Evolutionary conservation across 805 yeast genomes (phyloP), one percentile per base, ranked within the genome.

Genomic region (Cyberlindnera xishuangbannaensis): DNA sequence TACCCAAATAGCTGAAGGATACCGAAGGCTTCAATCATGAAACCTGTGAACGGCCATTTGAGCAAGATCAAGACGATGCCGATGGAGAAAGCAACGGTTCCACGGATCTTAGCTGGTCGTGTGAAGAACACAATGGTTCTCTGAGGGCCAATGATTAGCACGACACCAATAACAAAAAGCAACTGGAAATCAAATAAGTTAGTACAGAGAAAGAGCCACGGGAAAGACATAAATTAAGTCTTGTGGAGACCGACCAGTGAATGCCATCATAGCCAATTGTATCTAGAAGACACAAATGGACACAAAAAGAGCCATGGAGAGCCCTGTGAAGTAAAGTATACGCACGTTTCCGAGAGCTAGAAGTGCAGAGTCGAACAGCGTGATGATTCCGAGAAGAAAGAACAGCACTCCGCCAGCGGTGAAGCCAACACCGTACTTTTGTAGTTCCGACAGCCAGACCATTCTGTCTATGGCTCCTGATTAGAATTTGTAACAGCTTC

Each of bases 271-370:
- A n/a, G n/a, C n/a, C n/a, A n/a, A n/a, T n/a, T n/a, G n/a, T n/a
- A n/a, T n/a, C n/a, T n/a, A n/a, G n/a, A n/a, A n/a, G n/a, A n/a
- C n/a, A n/a, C n/a, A n/a, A n/a, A n/a, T n/a, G n/a, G n/a, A n/a
- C n/a, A n/a, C n/a, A n/a, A n/a, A n/a, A n/a, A n/a, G n/a, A n/a
- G n/a, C n/a, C n/a, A n/a, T n/a, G n/a, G n/a, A n/a, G n/a, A n/a
- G n/a, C n/a, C n/a, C n/a, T n/a, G n/a, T n/a, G n/a, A n/a, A n/a
- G n/a, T n/a, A n/a, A n/a, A n/a, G n/a, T n/a, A n/a, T n/a, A n/a
- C n/a, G n/a, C n/a, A 73, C 71, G 56, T 92, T 90, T 13, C 97
- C 97, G 53, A 92, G 69, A 1, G 97, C 95, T 40, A 90, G 67
- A 23, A 90, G 66, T 0, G 94, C 88, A 7, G 95, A 68, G 54